Percentiles rank a stretch among this genome's conserved stretches.
These are phyloP conservation scores for Echites panduratus DNA, from an alignment of 257 asterid species.

Conservation along the genomic window DNA sequence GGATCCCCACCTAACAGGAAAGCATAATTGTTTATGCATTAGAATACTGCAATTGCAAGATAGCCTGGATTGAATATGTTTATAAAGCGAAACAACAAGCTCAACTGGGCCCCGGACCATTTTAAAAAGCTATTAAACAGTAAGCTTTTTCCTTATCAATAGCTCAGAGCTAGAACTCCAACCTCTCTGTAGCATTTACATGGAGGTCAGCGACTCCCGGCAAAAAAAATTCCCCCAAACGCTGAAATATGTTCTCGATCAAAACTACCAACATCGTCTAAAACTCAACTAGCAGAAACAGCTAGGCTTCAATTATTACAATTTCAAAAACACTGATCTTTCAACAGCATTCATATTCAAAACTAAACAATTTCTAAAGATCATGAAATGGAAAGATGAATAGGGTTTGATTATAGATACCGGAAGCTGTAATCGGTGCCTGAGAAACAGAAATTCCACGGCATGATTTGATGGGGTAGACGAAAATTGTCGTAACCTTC, in stretches of 20 bases:
- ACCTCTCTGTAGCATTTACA: background rate
- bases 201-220: too few relatives aligned
- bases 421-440: slow-evolving; percentile 54
- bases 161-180: background rate
- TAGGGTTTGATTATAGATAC: slow-evolving; percentile 16
- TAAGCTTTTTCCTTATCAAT: background rate
- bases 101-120: background rate
- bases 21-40: background rate
- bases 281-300: background rate
- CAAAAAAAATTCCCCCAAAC: background rate
- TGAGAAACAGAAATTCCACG: slow-evolving; percentile 55
- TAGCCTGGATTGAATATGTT: background rate
- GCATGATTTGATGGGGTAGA: slow-evolving; percentile 81
- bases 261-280: background rate
- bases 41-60: background rate
- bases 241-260: background rate
- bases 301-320: background rate
- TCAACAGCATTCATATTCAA: background rate
- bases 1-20: background rate
- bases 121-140: background rate
- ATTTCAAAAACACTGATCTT: background rate
- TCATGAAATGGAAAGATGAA: background rate
- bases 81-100: background rate
- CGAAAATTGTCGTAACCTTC: slow-evolving; percentile 40
- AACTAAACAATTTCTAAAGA: background rate